phyloP scores from a whole-genome alignment of 169 alveolate genomes.

The Plasmodium relictum region DNA sequence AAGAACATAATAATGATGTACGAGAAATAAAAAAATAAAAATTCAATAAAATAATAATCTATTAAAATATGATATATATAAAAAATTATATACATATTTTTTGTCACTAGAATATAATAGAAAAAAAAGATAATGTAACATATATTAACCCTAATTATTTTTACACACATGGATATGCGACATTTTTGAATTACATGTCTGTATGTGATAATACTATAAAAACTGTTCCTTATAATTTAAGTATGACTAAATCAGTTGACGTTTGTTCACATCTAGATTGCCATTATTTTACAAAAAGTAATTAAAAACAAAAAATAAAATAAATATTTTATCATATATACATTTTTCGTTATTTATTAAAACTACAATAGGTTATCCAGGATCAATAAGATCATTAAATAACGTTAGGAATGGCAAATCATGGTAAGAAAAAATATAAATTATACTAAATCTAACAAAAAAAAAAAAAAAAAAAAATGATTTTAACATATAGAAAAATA shows the following conservation, averaged over 20 bases:
- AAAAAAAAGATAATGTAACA: constrained; percentile 35
- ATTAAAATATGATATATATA: not conserved
- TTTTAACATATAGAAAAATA: not conserved
- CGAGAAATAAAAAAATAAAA: too few relatives aligned
- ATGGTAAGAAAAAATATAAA: constrained; percentile 20
- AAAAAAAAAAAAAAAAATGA: constrained; percentile 7
- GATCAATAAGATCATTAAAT: constrained; percentile 62
- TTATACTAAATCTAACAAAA: not conserved
- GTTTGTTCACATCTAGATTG: constrained; percentile 62
- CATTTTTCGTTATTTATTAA: not conserved
- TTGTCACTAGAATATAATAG: constrained; percentile 25
- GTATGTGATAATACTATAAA: constrained; percentile 71
- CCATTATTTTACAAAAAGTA: constrained; percentile 69
- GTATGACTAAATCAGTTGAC: constrained; percentile 52
- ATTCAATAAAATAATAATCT: too few relatives aligned
- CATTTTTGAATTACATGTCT: constrained; percentile 76
- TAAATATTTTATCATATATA: not conserved
- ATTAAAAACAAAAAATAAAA: not conserved
- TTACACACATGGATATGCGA: constrained; percentile 67
- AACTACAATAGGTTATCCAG: constrained; percentile 49
- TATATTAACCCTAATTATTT: constrained; percentile 66
- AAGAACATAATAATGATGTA: constrained; percentile 23
- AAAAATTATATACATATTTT: not conserved
- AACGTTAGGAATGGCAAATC: constrained; percentile 60
- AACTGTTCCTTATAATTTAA: constrained; percentile 34